Evolutionary conservation across 108 stramenopile species (phyloP), one percentile per base, ranked within the genome.

Genomic region (Cyclostephanos tholiformis): DNA sequence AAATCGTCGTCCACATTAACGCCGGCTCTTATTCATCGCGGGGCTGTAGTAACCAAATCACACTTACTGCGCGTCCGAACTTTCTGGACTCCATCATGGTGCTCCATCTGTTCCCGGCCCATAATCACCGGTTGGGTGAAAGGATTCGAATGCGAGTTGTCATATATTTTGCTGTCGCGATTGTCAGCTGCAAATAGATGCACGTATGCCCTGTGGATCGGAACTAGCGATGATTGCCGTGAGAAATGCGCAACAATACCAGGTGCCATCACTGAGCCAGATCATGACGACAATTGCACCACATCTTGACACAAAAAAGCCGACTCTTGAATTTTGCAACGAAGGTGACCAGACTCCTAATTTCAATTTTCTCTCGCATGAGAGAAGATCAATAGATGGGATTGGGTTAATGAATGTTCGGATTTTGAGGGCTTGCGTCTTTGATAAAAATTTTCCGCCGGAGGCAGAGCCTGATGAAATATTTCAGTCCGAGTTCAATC

Each of bases 171-270:
- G 90, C 64, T 95, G 94, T 61, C 48, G 56, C 14, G 91, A 95
- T 78, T 95, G 94, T 63, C 91, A 83, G 43, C 79, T 95, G 20
- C 87, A 89, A 38, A 86, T 95, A 17, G 94, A 95, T 55, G 63
- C 89, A 17, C 71, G 72, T 38, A 63, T 92, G 10, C 91, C 91
- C 1, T 95, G 94, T 63, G 90, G 91, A 10, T 90, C 90, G 3
- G 82, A 83, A 13, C 50, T 69, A 32, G 86, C 94, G 13, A 46
- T 55, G 16, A 72, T 83, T 11, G 84, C 81, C 11, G 78, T 83
- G n/a, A 77, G 79, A 65, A 82, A 82, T 16, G 77, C 87, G 17
- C 79, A 81, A 36, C 86, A 86, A 57, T 82, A 76, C 74, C 86
- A 90, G 68, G 27, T 90, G 26, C 76, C 86, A 16, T 80, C 63